A percentile compares a stretch with the other conserved stretches of the same genome.
Evolutionary conservation across 129 eudicot species (phyloP).

Genomic region (Escallonia rubra): DNA sequence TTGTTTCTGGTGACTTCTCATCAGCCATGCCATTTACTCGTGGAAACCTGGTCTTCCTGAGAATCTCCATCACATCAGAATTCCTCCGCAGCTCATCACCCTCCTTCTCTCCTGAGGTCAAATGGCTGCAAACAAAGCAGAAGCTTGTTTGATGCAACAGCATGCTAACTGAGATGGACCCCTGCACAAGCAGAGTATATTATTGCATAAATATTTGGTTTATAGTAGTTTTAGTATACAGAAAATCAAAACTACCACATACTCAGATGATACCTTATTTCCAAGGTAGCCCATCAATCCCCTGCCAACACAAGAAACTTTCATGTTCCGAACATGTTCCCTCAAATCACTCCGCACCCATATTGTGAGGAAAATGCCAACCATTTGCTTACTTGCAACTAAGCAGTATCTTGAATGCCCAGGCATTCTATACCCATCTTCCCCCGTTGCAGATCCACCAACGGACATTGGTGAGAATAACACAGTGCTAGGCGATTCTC

Average conservation of each 20-base stretch:
- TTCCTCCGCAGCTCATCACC: constrained; percentile 89
- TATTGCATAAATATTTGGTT: not conserved
- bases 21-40: constrained; percentile 49
- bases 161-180: constrained; percentile 93
- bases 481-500: constrained; percentile 65
- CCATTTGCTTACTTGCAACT: constrained; percentile 96
- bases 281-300: constrained; percentile 99
- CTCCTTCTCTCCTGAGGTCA: constrained; percentile 90
- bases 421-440: constrained; percentile 44
- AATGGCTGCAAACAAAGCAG: constrained; percentile 89
- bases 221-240: not conserved
- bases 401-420: constrained; percentile 62
- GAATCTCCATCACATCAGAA: constrained; percentile 89
- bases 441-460: constrained; percentile 37
- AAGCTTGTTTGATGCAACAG: constrained; percentile 88
- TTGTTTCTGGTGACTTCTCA: constrained; percentile 84
- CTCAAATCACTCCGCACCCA: constrained; percentile 87
- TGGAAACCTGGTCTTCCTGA: constrained; percentile 87
- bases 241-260: not conserved
- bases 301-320: constrained; percentile 96
- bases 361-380: constrained; percentile 81
- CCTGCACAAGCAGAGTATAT: constrained; percentile 42
- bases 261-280: constrained; percentile 59
- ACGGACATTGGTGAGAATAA: constrained; percentile 47
- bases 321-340: constrained; percentile 70